A percentile compares a stretch with the other conserved stretches of the same genome.
These are phyloP conservation scores for Nematodospora valgi DNA, from an alignment of 805 yeast genomes.

Conservation along the genomic window DNA sequence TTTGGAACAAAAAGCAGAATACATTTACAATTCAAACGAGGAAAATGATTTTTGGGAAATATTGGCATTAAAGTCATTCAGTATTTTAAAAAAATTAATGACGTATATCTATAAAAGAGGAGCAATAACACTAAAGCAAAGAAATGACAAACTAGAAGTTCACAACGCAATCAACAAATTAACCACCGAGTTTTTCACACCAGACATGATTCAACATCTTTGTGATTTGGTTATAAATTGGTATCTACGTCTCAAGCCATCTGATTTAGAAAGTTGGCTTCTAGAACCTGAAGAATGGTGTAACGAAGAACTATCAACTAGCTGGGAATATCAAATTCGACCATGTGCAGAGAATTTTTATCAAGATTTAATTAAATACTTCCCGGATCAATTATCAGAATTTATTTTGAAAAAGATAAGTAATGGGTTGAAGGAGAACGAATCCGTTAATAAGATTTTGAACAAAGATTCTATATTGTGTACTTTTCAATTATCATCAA, in stretches of 20 bases:
- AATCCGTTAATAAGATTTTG: conserved; percentile 48
- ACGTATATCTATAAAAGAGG: conserved; percentile 63
- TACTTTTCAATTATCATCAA: conserved; percentile 77
- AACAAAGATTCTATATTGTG: conserved; percentile 77
- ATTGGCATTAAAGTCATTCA: conserved; percentile 61
- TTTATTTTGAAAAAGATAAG: conserved; percentile 60
- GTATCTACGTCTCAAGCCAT: conserved; percentile 70
- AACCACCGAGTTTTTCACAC: conserved; percentile 54
- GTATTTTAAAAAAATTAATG: conserved; percentile 62
- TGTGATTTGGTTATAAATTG: conserved; percentile 66
- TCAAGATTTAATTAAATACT: conserved; percentile 65
- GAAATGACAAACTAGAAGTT: conserved; percentile 63
- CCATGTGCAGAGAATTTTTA: conserved; percentile 87
- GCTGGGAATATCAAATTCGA: conserved; percentile 80
- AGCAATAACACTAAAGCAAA: conserved; percentile 60
- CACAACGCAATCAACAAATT: conserved; percentile 53
- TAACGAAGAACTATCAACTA: conserved; percentile 68
- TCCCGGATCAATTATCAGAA: conserved; percentile 51
- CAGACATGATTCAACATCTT: conserved; percentile 51
- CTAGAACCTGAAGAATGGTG: conserved; percentile 93
- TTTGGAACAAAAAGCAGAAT: conserved; percentile 61
- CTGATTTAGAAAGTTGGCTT: conserved; percentile 79
- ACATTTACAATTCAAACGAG: conserved; percentile 55
- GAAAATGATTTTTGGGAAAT: conserved; percentile 72
- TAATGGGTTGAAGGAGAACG: conserved; percentile 27